Base-by-base conservation (phyloP, 495 filamentous ascomycete species). In the Rusavskia elegans region DNA sequence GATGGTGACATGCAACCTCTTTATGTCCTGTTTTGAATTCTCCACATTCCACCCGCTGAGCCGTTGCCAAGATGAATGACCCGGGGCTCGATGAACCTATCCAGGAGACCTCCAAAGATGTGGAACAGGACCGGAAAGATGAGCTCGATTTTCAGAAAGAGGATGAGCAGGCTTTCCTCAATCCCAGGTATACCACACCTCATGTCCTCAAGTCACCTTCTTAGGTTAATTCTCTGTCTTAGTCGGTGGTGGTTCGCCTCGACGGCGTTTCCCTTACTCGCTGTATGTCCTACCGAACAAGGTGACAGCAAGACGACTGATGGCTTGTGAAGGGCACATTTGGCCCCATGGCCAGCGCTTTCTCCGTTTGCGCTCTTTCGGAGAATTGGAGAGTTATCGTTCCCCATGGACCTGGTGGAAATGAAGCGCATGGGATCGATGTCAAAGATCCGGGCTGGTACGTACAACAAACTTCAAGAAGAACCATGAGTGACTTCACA, bases 201-300 rank as follows among this genome's bases (percentile, higher is more conserved):
- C 45, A 75, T 9, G n/a, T 21, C 39, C 2, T 42, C n/a, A 8
- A 17, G 20, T 42, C n/a, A 14, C 11, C 14, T 21, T 19, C 38
- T 19, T 9, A 19, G 3, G n/a, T 14, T 42, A 42, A 52, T 52
- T 53, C 46, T 17, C 30, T 17, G 9, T n/a, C 21, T 2, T 13
- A 77, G 81, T 53, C 80, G 81, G 39, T 95, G 87, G 87, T 95
- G 88, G 87, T 82, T 90, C 57, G 84, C 85, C 9, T 84, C 81
- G 20, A 85, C 86, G 0, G 84, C 79, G 10, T 86, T 87, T 56
- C 88, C 88, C 29, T 74, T 93, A 58, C 70, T 88, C 29, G 85
- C 87, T 27, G 69, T 69, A 63, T 42, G 66, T 40, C 14, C 39
- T 14, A 41, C 32, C 32, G 32, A 35, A 35, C 13, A 2, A 35